Evolutionary conservation across 805 yeast species (phyloP), one percentile per base, ranked within the genome.

Genomic region (Nakazawaea ernobii): DNA sequence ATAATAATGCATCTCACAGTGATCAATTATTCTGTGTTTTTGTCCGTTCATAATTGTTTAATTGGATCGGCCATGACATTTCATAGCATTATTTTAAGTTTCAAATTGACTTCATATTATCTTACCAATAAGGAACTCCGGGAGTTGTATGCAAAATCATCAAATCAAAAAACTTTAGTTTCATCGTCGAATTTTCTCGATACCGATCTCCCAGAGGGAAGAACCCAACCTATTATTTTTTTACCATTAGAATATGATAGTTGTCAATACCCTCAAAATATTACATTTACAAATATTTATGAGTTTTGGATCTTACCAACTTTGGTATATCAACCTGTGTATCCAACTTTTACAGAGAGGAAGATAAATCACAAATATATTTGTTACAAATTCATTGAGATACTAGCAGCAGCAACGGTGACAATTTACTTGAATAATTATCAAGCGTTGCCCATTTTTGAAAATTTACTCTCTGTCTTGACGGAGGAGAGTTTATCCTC

Each of bases 271-370:
- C 78, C 78, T 4, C 38, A 49, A 8, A 73, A 71, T 53, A 57
- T 73, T 39, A 62, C 71, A 0, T 39, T 68, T 13, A 13, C 48
- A 8, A 68, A 68, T 46, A 48, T 68, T 17, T 53, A 62, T 9
- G 66, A 67, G 52, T 73, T 66, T 55, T 66, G 74, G 70, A 61
- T 64, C 56, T 72, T 74, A 0, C 78, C 78, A 1, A 73, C 78
- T 4, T 60, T 73, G 43, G 67, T 73, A 8, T 73, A 73, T 53
- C 78, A 73, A 55, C 78, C 78, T 1, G 71, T 65, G 8, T 73
- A 73, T 52, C 78, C 78, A 5, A 57, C 65, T 15, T 56, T 66
- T 8, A 52, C 57, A 1, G 46, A 54, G 10, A 42, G 32, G 13
- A 57, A 65, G 30, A 55, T 71, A 20, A 52, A 59, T 43, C 55